phyloP scores from a whole-genome alignment of 257 asterid species.

The Solanum neorickii region DNA sequence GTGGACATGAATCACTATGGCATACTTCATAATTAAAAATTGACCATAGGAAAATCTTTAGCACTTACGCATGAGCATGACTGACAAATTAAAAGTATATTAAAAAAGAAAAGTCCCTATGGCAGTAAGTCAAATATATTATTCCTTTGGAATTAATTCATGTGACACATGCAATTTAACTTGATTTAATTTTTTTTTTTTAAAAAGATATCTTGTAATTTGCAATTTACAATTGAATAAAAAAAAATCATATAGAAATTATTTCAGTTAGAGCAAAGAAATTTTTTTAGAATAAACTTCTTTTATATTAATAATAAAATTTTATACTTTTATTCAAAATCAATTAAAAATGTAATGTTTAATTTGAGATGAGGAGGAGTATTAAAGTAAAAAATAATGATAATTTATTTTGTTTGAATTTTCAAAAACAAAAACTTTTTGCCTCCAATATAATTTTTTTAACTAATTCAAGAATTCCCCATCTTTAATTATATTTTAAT shows the following conservation, averaged over 20 bases:
- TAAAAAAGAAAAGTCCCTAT: background rate
- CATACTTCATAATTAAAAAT: background rate
- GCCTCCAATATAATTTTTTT: background rate
- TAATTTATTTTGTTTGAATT: background rate
- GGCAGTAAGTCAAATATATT: background rate
- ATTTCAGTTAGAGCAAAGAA: background rate
- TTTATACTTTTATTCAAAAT: background rate
- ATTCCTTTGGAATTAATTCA: too few relatives aligned
- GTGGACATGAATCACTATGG: background rate
- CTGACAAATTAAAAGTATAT: background rate
- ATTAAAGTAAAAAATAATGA: background rate
- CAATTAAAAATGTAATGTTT: background rate
- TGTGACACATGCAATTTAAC: rapidly evolving
- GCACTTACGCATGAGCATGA: background rate
- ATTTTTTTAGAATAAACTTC: background rate
- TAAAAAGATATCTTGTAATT: too few relatives aligned
- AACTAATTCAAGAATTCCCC: background rate
- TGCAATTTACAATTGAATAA: too few relatives aligned
- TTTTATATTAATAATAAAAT: background rate
- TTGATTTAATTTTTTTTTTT: too few relatives aligned
- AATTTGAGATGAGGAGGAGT: background rate
- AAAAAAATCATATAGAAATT: too few relatives aligned
- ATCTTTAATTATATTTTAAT: background rate
- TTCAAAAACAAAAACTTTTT: background rate
- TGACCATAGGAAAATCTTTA: background rate